Conservation (phyloP, 306 rosid genomes). For the Mucuna pruriens region DNA sequence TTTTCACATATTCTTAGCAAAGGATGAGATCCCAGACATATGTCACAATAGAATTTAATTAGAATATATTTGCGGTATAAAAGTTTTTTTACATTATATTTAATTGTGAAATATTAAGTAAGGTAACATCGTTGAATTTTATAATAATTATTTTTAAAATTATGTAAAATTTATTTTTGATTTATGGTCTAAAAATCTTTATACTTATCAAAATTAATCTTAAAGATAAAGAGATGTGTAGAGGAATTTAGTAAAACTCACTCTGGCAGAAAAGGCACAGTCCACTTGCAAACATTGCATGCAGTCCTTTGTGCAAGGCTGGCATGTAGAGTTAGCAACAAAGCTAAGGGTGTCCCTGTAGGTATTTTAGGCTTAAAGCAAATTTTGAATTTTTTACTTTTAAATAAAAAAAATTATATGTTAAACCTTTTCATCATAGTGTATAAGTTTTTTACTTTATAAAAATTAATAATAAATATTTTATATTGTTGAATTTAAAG, state of each 20-base stretch:
- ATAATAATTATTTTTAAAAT: neutral
- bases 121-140: neutral
- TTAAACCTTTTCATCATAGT: too few species aligned
- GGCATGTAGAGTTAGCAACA: conserved; percentile 66
- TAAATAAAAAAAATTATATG: too few species aligned
- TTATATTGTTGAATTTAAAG: too few species aligned
- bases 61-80: too few species aligned
- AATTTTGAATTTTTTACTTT: too few species aligned
- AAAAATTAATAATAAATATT: too few species aligned
- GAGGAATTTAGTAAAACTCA: conserved; percentile 26
- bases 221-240: too few species aligned
- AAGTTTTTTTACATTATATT: too few species aligned
- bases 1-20: neutral
- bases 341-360: conserved; percentile 50
- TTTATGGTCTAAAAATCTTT: neutral
- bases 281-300: conserved; percentile 67
- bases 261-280: conserved; percentile 67
- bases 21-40: neutral
- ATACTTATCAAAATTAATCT: neutral
- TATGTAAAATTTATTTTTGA: neutral
- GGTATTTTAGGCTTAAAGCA: too few species aligned
- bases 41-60: neutral
- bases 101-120: too few species aligned
- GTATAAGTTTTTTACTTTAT: too few species aligned
- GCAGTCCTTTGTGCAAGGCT: conserved; percentile 60